phyloP scores from a whole-genome alignment of 345 rosid genomes.

The Brassica juncea region DNA sequence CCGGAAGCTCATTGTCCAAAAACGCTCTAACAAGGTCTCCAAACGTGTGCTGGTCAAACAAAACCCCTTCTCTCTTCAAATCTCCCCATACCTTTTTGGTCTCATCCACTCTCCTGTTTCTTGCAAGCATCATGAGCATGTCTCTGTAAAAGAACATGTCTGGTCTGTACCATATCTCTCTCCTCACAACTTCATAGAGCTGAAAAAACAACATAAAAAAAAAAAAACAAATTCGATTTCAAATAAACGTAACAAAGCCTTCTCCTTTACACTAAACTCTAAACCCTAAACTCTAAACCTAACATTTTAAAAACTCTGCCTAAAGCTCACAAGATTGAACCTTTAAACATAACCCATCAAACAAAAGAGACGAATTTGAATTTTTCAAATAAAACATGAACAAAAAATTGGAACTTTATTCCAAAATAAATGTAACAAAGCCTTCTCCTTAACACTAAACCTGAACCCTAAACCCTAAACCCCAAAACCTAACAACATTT shows the following conservation, averaged over 20 bases:
- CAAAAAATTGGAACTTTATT: too few species aligned
- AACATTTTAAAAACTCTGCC: too few species aligned
- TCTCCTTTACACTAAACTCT: background rate
- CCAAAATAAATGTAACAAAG: background rate
- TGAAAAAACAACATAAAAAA: slow-evolving; percentile 26
- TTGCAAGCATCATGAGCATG: slow-evolving; percentile 94
- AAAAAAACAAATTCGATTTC: background rate
- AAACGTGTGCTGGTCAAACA: slow-evolving; percentile 88
- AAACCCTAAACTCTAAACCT: background rate
- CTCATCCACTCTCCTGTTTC: slow-evolving; percentile 70
- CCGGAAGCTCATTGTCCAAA: slow-evolving; percentile 61
- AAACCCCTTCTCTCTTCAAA: slow-evolving; percentile 70
- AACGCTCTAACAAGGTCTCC: slow-evolving; percentile 82
- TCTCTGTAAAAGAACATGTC: slow-evolving; percentile 93
- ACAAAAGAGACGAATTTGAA: too few species aligned
- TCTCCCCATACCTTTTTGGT: slow-evolving; percentile 75
- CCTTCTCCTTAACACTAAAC: background rate
- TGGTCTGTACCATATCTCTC: slow-evolving; percentile 90
- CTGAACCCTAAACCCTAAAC: background rate
- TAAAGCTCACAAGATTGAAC: background rate
- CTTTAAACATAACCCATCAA: background rate
- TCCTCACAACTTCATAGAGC: slow-evolving; percentile 79
- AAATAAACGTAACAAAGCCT: background rate
- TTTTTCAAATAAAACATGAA: too few species aligned
- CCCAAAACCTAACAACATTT: too few species aligned